A percentile compares a stretch with the other conserved stretches of the same genome.
Conservation (phyloP, 2,329 filamentous ascomycete genomes). For the Pseudogymnoascus sp. region DNA sequence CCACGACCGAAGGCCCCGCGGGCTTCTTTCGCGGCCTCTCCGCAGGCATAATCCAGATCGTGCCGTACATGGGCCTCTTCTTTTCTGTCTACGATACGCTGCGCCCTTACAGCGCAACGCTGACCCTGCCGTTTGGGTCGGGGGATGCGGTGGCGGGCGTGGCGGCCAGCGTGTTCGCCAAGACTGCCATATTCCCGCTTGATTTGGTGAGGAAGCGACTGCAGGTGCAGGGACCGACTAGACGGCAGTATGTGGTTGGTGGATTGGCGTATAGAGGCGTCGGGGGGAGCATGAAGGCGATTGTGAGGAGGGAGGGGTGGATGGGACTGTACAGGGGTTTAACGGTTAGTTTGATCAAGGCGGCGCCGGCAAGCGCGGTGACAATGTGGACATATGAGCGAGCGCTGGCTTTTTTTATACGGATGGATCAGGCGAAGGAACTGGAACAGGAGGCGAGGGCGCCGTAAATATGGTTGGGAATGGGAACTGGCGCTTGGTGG, state of each 20-base stretch:
- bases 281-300: slow-evolving; percentile 56
- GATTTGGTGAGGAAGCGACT: slow-evolving; percentile 89
- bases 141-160: slow-evolving; percentile 80
- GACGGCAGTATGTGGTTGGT: slow-evolving; percentile 62
- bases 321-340: slow-evolving; percentile 82
- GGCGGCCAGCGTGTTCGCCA: slow-evolving; percentile 70
- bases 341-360: slow-evolving; percentile 79
- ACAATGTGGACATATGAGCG: slow-evolving; percentile 74
- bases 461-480: background rate
- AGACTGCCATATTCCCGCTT: slow-evolving; percentile 86
- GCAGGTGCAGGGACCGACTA: slow-evolving; percentile 89
- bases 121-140: slow-evolving; percentile 62
- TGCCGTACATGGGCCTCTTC: slow-evolving; percentile 96
- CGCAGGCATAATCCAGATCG: slow-evolving; percentile 77
- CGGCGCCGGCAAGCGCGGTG: slow-evolving; percentile 71
- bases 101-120: slow-evolving; percentile 48
- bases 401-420: slow-evolving; percentile 34
- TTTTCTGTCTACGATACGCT: slow-evolving; percentile 83
- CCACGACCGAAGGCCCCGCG: slow-evolving; percentile 60
- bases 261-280: slow-evolving; percentile 53
- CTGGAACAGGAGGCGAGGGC: background rate
- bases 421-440: background rate
- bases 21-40: slow-evolving; percentile 87
- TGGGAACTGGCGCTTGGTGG: background rate
- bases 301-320: slow-evolving; percentile 65